Evolutionary conservation across 176 grass and related monocot species (phyloP), one percentile per base, ranked within the genome.

Genomic region (Dactylis glomerata): DNA sequence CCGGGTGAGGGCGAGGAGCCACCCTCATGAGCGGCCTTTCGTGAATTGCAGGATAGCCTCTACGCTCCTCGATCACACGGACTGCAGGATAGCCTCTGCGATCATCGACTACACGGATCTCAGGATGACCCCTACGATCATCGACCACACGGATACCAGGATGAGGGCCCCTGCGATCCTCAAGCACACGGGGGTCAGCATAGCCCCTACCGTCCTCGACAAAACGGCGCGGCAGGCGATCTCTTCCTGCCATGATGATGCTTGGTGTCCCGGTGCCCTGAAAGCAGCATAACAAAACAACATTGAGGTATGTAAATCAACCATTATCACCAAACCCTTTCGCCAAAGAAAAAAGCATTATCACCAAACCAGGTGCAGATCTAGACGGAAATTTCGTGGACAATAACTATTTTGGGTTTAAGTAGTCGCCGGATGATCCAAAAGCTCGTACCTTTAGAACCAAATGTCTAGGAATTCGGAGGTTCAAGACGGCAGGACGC

Each of bases 211-310:
- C 63, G 33, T 86, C 88, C 31, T 86, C 88, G 14, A 82, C 24
- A 69, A 67, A 63, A 75, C 83, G 84, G 13, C 81, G 87, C 4
- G 83, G 89, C 46, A 78, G 33, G 26, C 84, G 89, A 47, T 82
- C 92, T 80, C 92, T 94, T 42, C 82, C 87, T 1, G 89, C 73
- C 92, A 94, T 94, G 76, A 94, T 94, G 76, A 81, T 72, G 52
- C 37, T 63, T 54, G 36, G 46, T 69, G 22, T 23, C 76, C 64
- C 16, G 23, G 20, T 30, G 34, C 14, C 50, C 78, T 82, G 52
- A 44, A 78, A 82, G 49, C 33, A 46, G 49, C 77, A 63, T 50
- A 86, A 52, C n/a, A 68, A 82, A 89, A 63, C 37, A 68, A 77
- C 58, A 26, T 34, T 6, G 13, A 81, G 30, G 58, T 32, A 69